Evolutionary conservation across 164 flowering plant species (phyloP).

Genomic region (Malania oleifera): DNA sequence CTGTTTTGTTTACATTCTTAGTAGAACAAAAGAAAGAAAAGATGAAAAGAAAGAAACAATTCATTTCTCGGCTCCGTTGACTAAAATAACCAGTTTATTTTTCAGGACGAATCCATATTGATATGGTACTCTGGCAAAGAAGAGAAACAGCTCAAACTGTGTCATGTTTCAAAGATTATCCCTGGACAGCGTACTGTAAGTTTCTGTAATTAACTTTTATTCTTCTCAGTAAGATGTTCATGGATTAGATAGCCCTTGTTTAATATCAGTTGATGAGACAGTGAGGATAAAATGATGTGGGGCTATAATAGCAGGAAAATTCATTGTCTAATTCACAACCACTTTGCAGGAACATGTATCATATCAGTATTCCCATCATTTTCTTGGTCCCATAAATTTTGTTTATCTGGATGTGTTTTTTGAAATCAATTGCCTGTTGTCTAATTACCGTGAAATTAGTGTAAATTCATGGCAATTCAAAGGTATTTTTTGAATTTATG

Average conservation of each 20-base stretch:
- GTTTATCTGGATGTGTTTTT: too few relatives aligned
- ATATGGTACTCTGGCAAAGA: slow-evolving; percentile 89
- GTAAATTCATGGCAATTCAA: too few relatives aligned
- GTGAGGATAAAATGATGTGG: too few relatives aligned
- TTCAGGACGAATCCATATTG: slow-evolving; percentile 77
- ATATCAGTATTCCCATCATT: too few relatives aligned
- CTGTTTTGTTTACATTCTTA: background rate
- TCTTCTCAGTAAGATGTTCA: background rate
- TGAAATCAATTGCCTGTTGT: too few relatives aligned
- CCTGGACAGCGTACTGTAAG: slow-evolving; percentile 98
- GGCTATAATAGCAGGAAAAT: too few relatives aligned
- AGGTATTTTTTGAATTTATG: background rate
- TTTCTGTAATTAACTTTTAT: slow-evolving; percentile 7
- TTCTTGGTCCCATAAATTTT: too few relatives aligned
- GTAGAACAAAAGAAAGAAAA: background rate
- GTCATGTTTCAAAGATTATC: slow-evolving; percentile 73
- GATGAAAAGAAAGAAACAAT: background rate
- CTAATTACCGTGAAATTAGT: too few relatives aligned
- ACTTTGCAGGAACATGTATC: too few relatives aligned
- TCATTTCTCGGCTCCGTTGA: background rate
- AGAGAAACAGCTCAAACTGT: slow-evolving; percentile 73
- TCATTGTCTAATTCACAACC: too few relatives aligned
- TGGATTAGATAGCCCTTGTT: too few relatives aligned
- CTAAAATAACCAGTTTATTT: slow-evolving; percentile 8
- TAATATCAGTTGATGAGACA: too few relatives aligned